phyloP scores from a whole-genome alignment of 148 eudicot species.

The Arctostaphylos glauca region DNA sequence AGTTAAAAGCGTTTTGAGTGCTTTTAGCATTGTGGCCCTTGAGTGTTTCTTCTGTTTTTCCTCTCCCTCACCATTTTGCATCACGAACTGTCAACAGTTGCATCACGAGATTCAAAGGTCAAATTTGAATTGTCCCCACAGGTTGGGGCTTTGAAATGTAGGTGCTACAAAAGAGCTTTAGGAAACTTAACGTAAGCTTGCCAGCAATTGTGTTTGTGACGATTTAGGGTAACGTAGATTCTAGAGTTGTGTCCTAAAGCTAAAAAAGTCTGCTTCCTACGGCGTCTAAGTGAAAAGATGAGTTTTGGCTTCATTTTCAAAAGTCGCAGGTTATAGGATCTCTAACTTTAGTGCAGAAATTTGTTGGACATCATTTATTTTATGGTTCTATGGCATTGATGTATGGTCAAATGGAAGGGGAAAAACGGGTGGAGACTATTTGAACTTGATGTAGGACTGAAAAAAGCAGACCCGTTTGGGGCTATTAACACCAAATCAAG shows the following conservation, averaged over 20 bases:
- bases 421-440: neutral
- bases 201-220: neutral
- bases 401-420: neutral
- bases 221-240: neutral
- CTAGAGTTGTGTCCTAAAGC: neutral
- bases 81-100: neutral
- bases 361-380: neutral
- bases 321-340: neutral
- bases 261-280: neutral
- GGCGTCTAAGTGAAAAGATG: neutral
- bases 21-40: neutral
- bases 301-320: neutral
- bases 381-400: neutral
- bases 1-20: neutral
- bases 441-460: neutral
- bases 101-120: neutral
- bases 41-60: neutral
- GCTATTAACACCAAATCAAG: no score
- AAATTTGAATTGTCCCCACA: neutral
- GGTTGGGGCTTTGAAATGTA: neutral
- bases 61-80: neutral
- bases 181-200: neutral
- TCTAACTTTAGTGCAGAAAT: neutral
- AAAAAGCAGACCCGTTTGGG: no score
- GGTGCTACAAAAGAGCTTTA: neutral